Conservation (phyloP, 441 rosid species). For the Codiaeum variegatum region DNA sequence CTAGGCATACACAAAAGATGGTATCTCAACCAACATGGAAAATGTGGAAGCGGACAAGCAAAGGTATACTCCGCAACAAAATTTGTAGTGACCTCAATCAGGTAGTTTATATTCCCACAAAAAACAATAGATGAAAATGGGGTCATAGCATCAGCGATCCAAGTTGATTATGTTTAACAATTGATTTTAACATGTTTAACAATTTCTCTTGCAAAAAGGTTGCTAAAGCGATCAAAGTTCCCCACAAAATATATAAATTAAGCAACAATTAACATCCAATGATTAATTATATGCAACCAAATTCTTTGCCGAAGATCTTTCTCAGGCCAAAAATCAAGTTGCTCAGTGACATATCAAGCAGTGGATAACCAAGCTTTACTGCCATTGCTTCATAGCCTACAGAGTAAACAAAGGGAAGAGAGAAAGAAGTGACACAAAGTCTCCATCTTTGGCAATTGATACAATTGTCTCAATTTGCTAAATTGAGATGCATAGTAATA, state of each 20-base stretch:
- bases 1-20: background rate
- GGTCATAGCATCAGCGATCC: too few species aligned
- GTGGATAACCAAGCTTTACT: conserved; percentile 38
- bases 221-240: conserved; percentile 67
- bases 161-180: too few species aligned
- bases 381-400: conserved; percentile 27
- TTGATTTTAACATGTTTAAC: conserved; percentile 51
- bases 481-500: conserved; percentile 29
- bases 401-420: conserved; percentile 35
- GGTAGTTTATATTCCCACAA: conserved; percentile 5
- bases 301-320: conserved; percentile 56
- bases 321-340: conserved; percentile 89
- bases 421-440: conserved; percentile 29
- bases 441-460: conserved; percentile 23
- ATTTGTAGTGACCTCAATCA: background rate
- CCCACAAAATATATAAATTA: too few species aligned
- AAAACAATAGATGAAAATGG: too few species aligned
- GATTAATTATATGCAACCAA: conserved; percentile 47
- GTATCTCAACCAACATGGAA: background rate
- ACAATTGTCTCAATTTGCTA: conserved; percentile 13
- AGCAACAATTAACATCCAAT: too few species aligned
- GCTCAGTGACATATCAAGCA: conserved; percentile 69
- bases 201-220: conserved; percentile 63
- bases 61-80: background rate
- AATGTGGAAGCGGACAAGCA: background rate